phyloP scores from a whole-genome alignment of 1,284 basidiomycete genomes.

The Cutaneotrichosporon cyanovorans region DNA sequence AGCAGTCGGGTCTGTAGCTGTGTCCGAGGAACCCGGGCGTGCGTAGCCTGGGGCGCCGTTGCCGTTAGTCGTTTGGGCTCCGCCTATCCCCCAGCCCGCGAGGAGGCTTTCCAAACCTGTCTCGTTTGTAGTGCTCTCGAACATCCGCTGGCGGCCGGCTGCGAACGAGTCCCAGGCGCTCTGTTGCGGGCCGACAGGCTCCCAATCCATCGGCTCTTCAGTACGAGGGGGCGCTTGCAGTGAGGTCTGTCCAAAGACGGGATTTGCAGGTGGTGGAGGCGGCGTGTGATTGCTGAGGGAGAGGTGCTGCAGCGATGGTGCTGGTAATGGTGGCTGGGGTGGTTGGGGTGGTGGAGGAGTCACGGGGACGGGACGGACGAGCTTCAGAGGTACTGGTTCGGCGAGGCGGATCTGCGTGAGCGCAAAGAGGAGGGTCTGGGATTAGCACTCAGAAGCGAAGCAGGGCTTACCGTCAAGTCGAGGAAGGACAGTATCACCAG shows the following conservation, averaged over 20 bases:
- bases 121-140: conserved; percentile 24
- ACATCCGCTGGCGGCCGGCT: conserved; percentile 35
- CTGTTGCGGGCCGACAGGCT: conserved; percentile 22
- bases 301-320: neutral
- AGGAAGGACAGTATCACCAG: conserved; percentile 1
- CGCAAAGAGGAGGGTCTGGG: conserved; percentile 2
- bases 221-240: conserved; percentile 8
- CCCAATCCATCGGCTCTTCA: conserved; percentile 41
- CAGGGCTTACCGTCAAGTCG: neutral
- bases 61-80: neutral
- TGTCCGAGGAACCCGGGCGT: too few species aligned
- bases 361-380: conserved; percentile 1
- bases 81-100: conserved; percentile 32
- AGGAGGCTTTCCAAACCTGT: conserved; percentile 38
- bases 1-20: too few species aligned
- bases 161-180: conserved; percentile 37
- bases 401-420: conserved; percentile 4
- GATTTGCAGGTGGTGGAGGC: neutral
- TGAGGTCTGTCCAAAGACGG: conserved; percentile 33
- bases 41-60: neutral
- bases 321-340: neutral
- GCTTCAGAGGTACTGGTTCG: conserved; percentile 4
- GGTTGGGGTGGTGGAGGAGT: neutral
- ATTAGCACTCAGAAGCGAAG: neutral
- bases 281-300: neutral